Evolutionary conservation across 176 grass and related monocot species (phyloP), one percentile per base, ranked within the genome.

Genomic region (Oryza officinalis): DNA sequence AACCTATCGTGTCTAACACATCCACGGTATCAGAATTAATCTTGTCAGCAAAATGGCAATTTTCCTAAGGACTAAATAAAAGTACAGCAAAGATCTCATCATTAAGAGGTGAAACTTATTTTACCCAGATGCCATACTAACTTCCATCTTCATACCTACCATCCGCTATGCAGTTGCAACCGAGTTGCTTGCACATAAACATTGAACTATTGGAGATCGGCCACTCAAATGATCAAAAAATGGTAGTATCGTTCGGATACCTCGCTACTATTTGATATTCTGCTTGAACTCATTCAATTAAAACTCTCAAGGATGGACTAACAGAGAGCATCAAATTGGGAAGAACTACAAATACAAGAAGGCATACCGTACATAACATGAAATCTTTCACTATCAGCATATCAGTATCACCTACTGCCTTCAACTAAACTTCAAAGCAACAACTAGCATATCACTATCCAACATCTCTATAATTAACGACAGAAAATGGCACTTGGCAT

Each of bases 391-490:
- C 65, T 68, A 77, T 86, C 75, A 83, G 52, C 52, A 10, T 41
- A 41, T 41, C 40, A 64, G 13, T 43, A 84, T 31, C 63, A 25
- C 35, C 40, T 12, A 79, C 31, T 6, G 33, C 43, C 46, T 20
- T 38, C 54, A 68, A 46, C 61, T 84, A 85, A 76, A 76, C 82
- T 64, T 85, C 18, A 17, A 90, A 87, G 88, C 69, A 87, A 87
- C 69, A 75, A 54, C 74, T 26, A 90, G 4, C 28, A 70, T 72
- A 64, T 74, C 65, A 0, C n/a, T 80, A 41, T 90, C 46, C 57
- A 67, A 82, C 8, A 82, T 9, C n/a, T 84, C 66, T 52, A 26
- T 10, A 76, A 52, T 54, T 73, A 86, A 15, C 13, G 76, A 6
- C 23, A 43, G 68, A 57, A 43, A 67, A 38, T 15, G 45, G 8